phyloP scores from a whole-genome alignment of 805 yeast genomes.

The Komagataella mondaviorum region DNA sequence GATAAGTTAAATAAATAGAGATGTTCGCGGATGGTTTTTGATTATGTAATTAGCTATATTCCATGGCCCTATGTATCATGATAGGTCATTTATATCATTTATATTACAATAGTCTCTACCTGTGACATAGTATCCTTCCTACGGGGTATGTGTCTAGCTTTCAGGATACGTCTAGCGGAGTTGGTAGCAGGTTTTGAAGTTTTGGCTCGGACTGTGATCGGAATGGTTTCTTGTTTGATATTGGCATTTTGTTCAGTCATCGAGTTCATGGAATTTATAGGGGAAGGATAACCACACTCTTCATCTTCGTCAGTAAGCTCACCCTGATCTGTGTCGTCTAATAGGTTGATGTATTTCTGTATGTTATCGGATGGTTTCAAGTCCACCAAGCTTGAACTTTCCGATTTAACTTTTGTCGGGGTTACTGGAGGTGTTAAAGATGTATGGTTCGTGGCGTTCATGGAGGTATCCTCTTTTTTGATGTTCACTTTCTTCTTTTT shows the following conservation, averaged over 20 bases:
- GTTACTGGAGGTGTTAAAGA: constrained; percentile 1
- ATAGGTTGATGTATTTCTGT: background rate
- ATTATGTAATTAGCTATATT: background rate
- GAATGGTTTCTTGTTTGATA: background rate
- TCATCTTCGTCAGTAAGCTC: background rate
- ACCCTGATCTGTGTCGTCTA: background rate
- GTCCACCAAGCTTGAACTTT: background rate
- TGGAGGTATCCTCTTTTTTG: background rate
- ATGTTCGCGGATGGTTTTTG: background rate
- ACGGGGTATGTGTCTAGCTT: background rate
- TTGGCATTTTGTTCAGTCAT: background rate
- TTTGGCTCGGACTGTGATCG: background rate
- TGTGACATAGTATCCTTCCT: background rate
- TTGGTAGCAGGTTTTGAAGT: background rate
- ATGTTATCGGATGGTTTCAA: background rate
- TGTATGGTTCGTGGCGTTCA: background rate
- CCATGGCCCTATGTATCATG: background rate
- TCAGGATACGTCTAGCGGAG: background rate
- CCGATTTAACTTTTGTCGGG: background rate
- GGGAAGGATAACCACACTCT: background rate
- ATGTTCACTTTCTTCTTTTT: background rate
- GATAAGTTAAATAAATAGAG: background rate
- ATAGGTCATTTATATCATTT: background rate
- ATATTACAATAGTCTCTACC: background rate
- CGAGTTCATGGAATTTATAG: background rate